Conservation (phyloP, 139 green algal species). For the Picochlorum sp. region DNA sequence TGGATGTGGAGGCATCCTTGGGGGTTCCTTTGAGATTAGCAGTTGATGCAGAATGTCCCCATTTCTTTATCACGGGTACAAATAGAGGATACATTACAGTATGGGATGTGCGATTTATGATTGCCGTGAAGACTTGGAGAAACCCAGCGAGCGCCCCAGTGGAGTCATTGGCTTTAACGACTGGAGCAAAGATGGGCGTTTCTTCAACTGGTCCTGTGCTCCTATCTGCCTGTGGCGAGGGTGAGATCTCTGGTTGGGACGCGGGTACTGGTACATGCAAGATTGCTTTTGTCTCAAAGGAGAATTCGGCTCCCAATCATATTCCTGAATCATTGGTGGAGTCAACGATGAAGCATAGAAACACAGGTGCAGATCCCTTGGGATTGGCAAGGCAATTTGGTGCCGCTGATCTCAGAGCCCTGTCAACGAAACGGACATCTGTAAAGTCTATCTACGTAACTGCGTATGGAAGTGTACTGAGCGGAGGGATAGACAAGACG, state of each 20-base stretch:
- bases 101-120: conserved; percentile 76
- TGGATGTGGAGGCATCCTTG: conserved; percentile 28
- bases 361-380: conserved; percentile 11
- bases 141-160: conserved; percentile 29
- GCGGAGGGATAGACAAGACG: conserved; percentile 51
- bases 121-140: conserved; percentile 30
- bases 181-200: conserved; percentile 31
- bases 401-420: conserved; percentile 24
- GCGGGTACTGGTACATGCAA: conserved; percentile 38
- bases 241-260: conserved; percentile 78
- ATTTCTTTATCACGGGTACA: conserved; percentile 62
- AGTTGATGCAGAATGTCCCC: background rate
- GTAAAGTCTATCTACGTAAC: conserved; percentile 49
- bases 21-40: conserved; percentile 45
- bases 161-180: conserved; percentile 43
- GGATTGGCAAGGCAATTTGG: conserved; percentile 26
- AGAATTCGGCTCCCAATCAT: conserved; percentile 12
- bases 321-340: conserved; percentile 28
- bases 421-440: background rate
- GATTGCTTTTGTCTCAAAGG: conserved; percentile 25
- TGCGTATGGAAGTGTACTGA: conserved; percentile 45
- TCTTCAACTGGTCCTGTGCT: conserved; percentile 45
- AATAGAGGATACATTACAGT: conserved; percentile 47
- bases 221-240: conserved; percentile 54
- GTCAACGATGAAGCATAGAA: background rate